Conservation (phyloP, 768 basidiomycete species). For the Jaapia argillacea region DNA sequence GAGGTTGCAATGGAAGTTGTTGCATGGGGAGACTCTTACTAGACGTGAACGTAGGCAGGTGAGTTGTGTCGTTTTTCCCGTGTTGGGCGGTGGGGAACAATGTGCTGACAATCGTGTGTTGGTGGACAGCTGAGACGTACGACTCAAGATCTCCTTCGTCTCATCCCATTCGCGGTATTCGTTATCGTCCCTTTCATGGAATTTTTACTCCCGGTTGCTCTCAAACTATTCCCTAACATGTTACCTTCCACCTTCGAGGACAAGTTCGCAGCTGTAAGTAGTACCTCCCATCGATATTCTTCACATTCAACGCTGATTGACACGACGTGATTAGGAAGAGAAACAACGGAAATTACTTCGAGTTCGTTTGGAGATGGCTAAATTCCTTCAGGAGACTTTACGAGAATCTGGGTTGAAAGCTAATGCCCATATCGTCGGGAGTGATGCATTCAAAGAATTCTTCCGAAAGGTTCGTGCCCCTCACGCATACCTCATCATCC, state of each 20-base stretch:
- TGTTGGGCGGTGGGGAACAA: not conserved
- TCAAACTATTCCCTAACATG: conserved; percentile 98
- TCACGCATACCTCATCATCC: not conserved
- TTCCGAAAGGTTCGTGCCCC: conserved; percentile 74
- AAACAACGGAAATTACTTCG: conserved; percentile 93
- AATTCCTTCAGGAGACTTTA: conserved; percentile 96
- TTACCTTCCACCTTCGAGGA: conserved; percentile 97
- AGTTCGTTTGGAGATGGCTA: conserved; percentile 96
- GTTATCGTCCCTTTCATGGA: conserved; percentile 98
- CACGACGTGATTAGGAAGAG: conserved; percentile 61
- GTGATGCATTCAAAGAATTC: conserved; percentile 97
- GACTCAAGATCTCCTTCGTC: conserved; percentile 83
- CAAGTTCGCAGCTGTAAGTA: conserved; percentile 80
- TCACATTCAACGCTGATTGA: not conserved
- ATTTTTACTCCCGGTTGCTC: conserved; percentile 85
- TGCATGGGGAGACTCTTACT: conserved; percentile 86
- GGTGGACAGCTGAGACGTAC: conserved; percentile 78
- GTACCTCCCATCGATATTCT: conserved; percentile 8
- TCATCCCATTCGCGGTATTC: conserved; percentile 94
- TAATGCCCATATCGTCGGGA: conserved; percentile 86
- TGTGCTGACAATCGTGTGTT: too few species aligned
- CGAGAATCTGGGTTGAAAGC: conserved; percentile 90
- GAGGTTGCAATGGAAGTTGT: conserved; percentile 82
- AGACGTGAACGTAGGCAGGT: conserved; percentile 92
- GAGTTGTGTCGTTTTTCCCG: conserved; percentile 8